phyloP scores from a whole-genome alignment of 371 early-diverging fungal genomes.

The Parasitella parasitica region DNA sequence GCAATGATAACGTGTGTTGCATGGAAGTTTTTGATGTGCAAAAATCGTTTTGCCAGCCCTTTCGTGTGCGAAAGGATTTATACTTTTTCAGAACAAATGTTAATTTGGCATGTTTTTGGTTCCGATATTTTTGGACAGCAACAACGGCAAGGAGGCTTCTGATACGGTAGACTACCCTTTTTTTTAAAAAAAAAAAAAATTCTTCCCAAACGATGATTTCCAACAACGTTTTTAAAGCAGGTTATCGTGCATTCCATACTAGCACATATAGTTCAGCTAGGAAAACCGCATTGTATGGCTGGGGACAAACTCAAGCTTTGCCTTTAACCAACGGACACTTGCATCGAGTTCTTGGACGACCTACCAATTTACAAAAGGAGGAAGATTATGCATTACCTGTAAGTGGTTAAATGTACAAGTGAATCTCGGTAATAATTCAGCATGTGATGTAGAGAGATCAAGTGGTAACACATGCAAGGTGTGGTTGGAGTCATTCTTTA shows the following conservation, averaged over 20 bases:
- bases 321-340: conserved; percentile 25
- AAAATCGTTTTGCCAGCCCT: too few species aligned
- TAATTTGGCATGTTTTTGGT: too few species aligned
- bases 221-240: background rate
- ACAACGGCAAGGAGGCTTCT: background rate
- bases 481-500: conserved; percentile 52
- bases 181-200: too few species aligned
- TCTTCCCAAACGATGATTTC: background rate
- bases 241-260: background rate
- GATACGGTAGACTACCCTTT: background rate
- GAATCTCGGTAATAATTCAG: background rate
- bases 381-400: conserved; percentile 43
- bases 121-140: too few species aligned
- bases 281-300: conserved; percentile 32
- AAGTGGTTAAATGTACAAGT: background rate
- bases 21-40: too few species aligned
- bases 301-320: conserved; percentile 42
- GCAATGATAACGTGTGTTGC: too few species aligned
- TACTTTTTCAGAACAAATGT: too few species aligned
- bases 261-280: background rate
- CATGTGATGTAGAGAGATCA: conserved; percentile 11
- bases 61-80: too few species aligned
- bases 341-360: conserved; percentile 21
- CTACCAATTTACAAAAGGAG: conserved; percentile 22
- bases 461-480: conserved; percentile 30